These are phyloP conservation scores for Oryza glumipatula DNA, from an alignment of 176 grass and related monocot species.

Conservation along the genomic window DNA sequence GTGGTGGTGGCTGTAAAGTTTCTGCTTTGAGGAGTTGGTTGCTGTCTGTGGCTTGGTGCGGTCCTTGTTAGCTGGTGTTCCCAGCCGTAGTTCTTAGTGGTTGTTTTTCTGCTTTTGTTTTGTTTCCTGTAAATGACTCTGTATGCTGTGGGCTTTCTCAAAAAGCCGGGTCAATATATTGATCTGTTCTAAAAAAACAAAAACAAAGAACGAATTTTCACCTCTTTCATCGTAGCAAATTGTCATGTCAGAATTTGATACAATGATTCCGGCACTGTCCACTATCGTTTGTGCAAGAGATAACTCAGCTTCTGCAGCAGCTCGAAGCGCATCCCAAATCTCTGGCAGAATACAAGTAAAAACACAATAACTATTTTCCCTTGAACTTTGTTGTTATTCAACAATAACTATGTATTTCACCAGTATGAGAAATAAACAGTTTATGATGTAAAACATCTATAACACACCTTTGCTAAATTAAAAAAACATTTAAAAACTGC, in stretches of 20 bases:
- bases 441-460: slow-evolving; percentile 2
- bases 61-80: too few species aligned
- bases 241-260: slow-evolving; percentile 89
- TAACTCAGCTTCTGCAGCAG: slow-evolving; percentile 79
- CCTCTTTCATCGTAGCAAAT: slow-evolving; percentile 93
- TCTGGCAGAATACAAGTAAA: slow-evolving; percentile 51
- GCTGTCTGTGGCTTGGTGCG: too few species aligned
- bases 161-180: too few species aligned
- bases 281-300: slow-evolving; percentile 84
- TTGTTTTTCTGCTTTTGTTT: too few species aligned
- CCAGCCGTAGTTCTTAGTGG: too few species aligned
- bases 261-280: slow-evolving; percentile 84
- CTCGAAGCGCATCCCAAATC: slow-evolving; percentile 96
- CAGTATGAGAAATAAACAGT: not conserved
- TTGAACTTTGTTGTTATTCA: slow-evolving; percentile 10
- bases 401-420: not conserved
- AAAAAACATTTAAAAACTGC: not conserved
- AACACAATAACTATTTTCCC: not conserved
- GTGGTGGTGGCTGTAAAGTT: too few species aligned
- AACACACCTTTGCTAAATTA: not conserved
- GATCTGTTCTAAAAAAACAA: too few species aligned
- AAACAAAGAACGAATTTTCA: slow-evolving; percentile 14
- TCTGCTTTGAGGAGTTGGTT: too few species aligned
- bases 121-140: too few species aligned
- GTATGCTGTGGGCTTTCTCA: too few species aligned